A percentile compares a stretch with the other conserved stretches of the same genome.
These are phyloP conservation scores for Thalassiosira profunda DNA, from an alignment of 108 stramenopile genomes.

Conservation along the genomic window DNA sequence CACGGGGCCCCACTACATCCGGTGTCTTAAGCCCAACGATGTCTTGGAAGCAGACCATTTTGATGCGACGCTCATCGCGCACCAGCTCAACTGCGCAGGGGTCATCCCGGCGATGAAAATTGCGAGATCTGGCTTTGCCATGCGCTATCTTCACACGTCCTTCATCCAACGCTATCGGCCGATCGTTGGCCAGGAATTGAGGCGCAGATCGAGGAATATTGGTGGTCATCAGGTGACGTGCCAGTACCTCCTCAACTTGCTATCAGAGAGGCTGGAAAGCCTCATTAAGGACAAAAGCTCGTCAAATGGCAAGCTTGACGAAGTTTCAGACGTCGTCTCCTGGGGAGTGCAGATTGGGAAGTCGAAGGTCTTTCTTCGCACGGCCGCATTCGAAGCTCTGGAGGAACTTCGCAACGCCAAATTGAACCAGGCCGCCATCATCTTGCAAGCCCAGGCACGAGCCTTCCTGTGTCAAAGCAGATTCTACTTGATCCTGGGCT, in stretches of 20 bases:
- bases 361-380: conserved; percentile 91
- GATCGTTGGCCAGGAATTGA: conserved; percentile 56
- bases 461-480: conserved; percentile 17
- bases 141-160: conserved; percentile 88
- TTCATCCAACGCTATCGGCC: conserved; percentile 88
- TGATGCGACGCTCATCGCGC: conserved; percentile 77
- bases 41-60: conserved; percentile 79
- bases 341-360: conserved; percentile 90
- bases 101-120: conserved; percentile 99
- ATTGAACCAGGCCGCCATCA: conserved; percentile 35
- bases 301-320: conserved; percentile 36
- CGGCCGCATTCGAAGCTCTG: conserved; percentile 79
- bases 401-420: conserved; percentile 66
- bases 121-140: conserved; percentile 97
- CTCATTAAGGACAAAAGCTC: conserved; percentile 17
- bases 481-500: conserved; percentile 38
- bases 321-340: conserved; percentile 61
- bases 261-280: conserved; percentile 59
- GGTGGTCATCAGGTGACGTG: conserved; percentile 6
- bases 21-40: conserved; percentile 99
- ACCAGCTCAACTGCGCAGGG: conserved; percentile 97
- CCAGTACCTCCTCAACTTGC: conserved; percentile 30
- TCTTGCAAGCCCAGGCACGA: conserved; percentile 32
- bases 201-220: conserved; percentile 14
- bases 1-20: conserved; percentile 98